Conservation (phyloP, 352 stramenopile species). For the Aphanomyces astaci region DNA sequence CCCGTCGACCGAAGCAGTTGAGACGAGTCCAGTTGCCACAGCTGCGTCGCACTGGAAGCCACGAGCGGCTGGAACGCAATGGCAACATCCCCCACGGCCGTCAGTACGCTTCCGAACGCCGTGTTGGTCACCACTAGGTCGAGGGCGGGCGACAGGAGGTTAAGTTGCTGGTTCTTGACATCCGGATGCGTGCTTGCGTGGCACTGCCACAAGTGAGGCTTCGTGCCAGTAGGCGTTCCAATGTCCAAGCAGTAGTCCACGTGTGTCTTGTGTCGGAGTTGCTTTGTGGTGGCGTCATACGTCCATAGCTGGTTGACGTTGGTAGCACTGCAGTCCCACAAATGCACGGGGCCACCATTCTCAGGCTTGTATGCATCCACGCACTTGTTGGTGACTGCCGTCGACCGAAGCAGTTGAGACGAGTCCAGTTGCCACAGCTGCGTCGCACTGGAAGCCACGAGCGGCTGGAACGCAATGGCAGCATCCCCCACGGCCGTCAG, state of each 20-base stretch:
- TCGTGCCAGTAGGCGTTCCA: background rate
- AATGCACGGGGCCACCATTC: conserved; percentile 47
- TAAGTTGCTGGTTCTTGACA: conserved; percentile 15
- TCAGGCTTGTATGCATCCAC: conserved; percentile 29
- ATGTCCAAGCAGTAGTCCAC: conserved; percentile 17
- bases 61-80: background rate
- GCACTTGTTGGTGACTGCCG: conserved; percentile 5
- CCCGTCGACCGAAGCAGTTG: conserved; percentile 33
- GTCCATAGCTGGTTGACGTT: conserved; percentile 59
- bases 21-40: background rate
- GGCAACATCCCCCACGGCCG: conserved; percentile 39
- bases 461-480: background rate
- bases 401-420: background rate
- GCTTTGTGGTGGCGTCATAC: conserved; percentile 35
- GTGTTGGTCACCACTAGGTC: conserved; percentile 55
- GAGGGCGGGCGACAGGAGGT: too few relatives aligned
- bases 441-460: background rate
- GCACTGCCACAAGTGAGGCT: conserved; percentile 12
- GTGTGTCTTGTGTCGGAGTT: conserved; percentile 44
- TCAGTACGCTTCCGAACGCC: conserved; percentile 49
- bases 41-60: conserved; percentile 16
- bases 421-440: conserved; percentile 24
- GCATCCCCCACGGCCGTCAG: conserved; percentile 45
- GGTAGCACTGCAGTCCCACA: conserved; percentile 38
- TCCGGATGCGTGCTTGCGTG: background rate